Conservation (phyloP, 2,329 filamentous ascomycete genomes). For the Teratosphaeria viscida region DNA sequence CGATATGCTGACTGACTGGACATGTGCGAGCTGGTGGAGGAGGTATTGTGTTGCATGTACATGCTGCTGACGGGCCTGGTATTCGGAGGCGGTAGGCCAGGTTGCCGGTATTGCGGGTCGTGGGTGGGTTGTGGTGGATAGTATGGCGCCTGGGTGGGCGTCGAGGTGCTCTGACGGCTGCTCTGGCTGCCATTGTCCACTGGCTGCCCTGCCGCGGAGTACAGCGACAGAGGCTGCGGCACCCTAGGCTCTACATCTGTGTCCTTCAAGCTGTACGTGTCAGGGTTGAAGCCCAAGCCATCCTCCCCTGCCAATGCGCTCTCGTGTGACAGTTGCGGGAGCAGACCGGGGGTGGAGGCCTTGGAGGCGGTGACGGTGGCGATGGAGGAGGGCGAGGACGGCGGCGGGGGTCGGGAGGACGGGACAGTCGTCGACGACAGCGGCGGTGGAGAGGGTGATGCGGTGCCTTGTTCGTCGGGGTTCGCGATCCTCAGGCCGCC, state of each 20-base stretch:
- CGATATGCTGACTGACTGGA: conserved; percentile 32
- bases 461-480: conserved; percentile 61
- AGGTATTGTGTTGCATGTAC: conserved; percentile 40
- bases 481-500: conserved; percentile 95
- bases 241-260: conserved; percentile 4
- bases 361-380: conserved; percentile 27
- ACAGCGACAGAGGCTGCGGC: conserved; percentile 4
- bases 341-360: conserved; percentile 15
- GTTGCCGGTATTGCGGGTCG: conserved; percentile 15
- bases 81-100: conserved; percentile 18
- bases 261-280: conserved; percentile 25
- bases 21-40: conserved; percentile 34
- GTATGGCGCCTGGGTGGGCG: conserved; percentile 33
- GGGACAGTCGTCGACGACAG: conserved; percentile 10
- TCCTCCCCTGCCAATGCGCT: conserved; percentile 23
- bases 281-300: conserved; percentile 32
- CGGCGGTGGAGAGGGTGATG: conserved; percentile 13
- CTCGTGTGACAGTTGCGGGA: conserved; percentile 25
- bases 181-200: conserved; percentile 28
- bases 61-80: conserved; percentile 35
- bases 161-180: conserved; percentile 4
- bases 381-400: conserved; percentile 25
- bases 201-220: conserved; percentile 7
- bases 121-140: conserved; percentile 13
- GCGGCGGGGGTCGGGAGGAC: conserved; percentile 11